Percentiles rank a stretch among this genome's conserved stretches.
These are phyloP conservation scores for Begonia peltatifolia DNA, from an alignment of 306 rosid genomes.

Conservation along the genomic window DNA sequence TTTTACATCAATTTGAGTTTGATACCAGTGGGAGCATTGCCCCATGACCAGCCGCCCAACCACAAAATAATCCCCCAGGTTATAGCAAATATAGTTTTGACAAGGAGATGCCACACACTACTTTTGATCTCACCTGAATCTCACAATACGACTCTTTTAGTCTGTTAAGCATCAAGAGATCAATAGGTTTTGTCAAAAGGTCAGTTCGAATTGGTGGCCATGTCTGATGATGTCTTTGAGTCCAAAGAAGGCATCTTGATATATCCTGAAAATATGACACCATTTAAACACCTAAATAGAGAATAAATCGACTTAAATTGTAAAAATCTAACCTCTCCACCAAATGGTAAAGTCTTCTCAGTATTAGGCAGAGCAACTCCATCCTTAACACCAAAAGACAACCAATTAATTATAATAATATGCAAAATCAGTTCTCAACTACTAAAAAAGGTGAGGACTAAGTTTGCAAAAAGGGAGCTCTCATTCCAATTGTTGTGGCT, in stretches of 20 bases:
- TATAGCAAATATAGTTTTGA: too few relatives aligned
- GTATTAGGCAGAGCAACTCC: slow-evolving; percentile 78
- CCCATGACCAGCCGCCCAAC: too few relatives aligned
- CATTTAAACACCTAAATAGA: slow-evolving; percentile 1
- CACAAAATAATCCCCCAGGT: too few relatives aligned
- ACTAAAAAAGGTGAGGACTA: slow-evolving; percentile 3
- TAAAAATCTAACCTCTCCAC: slow-evolving; percentile 68
- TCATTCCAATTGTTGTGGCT: too few relatives aligned
- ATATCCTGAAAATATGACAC: slow-evolving; percentile 53
- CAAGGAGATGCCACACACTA: too few relatives aligned
- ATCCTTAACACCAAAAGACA: slow-evolving; percentile 43
- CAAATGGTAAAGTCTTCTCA: slow-evolving; percentile 76
- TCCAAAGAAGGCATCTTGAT: slow-evolving; percentile 89
- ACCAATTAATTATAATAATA: slow-evolving; percentile 12
- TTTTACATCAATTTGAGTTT: too few relatives aligned
- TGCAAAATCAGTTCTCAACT: background rate
- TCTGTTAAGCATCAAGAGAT: slow-evolving; percentile 73
- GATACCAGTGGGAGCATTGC: too few relatives aligned
- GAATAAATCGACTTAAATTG: background rate
- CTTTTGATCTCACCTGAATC: slow-evolving; percentile 48
- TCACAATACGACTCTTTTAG: slow-evolving; percentile 79
- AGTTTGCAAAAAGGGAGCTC: too few relatives aligned
- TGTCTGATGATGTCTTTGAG: slow-evolving; percentile 91
- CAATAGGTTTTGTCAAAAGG: slow-evolving; percentile 66
- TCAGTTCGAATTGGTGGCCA: slow-evolving; percentile 95